Conservation (phyloP, 2,329 filamentous ascomycete species). For the Verticillium zaregamsianum region DNA sequence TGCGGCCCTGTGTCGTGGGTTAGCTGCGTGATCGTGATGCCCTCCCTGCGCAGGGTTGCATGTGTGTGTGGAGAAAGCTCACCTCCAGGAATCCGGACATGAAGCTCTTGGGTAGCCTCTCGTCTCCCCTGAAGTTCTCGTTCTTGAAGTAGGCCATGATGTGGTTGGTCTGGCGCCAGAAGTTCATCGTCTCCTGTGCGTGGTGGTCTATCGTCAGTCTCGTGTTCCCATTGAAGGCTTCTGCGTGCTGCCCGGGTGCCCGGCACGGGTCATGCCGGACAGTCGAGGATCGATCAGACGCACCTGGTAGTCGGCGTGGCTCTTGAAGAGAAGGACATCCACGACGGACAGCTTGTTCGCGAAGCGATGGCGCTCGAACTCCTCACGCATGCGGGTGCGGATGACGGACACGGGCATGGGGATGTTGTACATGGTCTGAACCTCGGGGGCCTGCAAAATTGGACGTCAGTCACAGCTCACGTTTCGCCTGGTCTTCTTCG, state of each 20-base stretch:
- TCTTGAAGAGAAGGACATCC: constrained; percentile 87
- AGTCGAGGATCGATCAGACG: constrained; percentile 14
- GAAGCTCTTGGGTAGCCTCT: constrained; percentile 81
- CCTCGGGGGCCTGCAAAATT: constrained; percentile 76
- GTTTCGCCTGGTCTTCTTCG: not conserved
- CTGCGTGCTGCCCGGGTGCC: constrained; percentile 5
- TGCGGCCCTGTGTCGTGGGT: constrained; percentile 13
- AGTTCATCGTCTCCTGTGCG: constrained; percentile 91
- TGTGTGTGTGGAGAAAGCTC: constrained; percentile 27
- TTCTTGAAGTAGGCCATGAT: constrained; percentile 95
- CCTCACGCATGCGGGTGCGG: constrained; percentile 90
- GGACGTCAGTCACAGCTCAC: not conserved
- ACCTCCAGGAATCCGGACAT: constrained; percentile 95
- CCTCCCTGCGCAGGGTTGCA: not conserved
- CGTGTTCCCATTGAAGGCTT: not conserved
- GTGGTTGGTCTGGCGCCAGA: constrained; percentile 96
- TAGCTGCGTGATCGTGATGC: not conserved
- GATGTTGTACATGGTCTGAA: constrained; percentile 95
- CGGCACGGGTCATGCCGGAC: no score
- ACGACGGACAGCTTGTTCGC: constrained; percentile 85
- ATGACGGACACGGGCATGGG: constrained; percentile 82
- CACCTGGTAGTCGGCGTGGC: constrained; percentile 92
- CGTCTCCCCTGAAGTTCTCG: constrained; percentile 71
- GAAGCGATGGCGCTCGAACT: constrained; percentile 94
- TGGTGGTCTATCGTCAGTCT: not conserved